Evolutionary conservation across 2,329 filamentous ascomycete species (phyloP).

Genomic region (Dactylonectria macrodidyma): DNA sequence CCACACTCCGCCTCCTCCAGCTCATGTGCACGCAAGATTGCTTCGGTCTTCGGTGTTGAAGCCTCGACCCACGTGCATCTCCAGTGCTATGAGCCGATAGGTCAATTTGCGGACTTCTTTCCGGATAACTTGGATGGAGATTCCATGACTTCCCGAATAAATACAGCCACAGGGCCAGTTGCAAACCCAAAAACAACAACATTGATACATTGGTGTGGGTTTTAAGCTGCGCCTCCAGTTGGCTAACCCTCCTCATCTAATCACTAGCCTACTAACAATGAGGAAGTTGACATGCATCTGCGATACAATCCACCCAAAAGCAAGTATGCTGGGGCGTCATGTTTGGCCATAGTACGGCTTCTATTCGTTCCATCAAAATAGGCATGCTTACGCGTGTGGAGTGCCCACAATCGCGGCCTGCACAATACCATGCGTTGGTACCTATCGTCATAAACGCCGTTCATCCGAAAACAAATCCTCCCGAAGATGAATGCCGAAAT

Average conservation of each 20-base stretch:
- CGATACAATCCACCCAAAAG: slow-evolving; percentile 14
- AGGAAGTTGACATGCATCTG: slow-evolving; percentile 12
- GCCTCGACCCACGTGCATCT: slow-evolving; percentile 21
- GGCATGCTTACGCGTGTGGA: slow-evolving; percentile 1
- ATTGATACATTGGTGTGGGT: background rate
- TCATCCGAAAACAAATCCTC: slow-evolving; percentile 16
- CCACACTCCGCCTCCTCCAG: background rate
- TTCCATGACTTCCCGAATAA: slow-evolving; percentile 3
- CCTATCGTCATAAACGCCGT: slow-evolving; percentile 25
- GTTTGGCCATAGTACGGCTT: slow-evolving; percentile 4
- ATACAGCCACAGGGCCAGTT: slow-evolving; percentile 13
- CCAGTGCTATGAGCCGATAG: slow-evolving; percentile 12
- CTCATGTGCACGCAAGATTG: background rate
- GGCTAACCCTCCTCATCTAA: background rate
- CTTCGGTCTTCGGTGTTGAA: background rate
- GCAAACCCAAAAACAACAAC: slow-evolving; percentile 1
- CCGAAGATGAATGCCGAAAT: slow-evolving; percentile 9
- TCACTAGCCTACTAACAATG: slow-evolving; percentile 1
- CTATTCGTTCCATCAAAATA: slow-evolving; percentile 24
- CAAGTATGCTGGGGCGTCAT: background rate
- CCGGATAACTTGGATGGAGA: slow-evolving; percentile 22
- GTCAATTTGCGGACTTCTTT: slow-evolving; percentile 32
- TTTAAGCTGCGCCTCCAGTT: background rate
- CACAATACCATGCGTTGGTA: slow-evolving; percentile 7
- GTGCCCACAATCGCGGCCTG: background rate